phyloP scores from a whole-genome alignment of 495 filamentous ascomycete species.

The Astrothelium subdiscretum region DNA sequence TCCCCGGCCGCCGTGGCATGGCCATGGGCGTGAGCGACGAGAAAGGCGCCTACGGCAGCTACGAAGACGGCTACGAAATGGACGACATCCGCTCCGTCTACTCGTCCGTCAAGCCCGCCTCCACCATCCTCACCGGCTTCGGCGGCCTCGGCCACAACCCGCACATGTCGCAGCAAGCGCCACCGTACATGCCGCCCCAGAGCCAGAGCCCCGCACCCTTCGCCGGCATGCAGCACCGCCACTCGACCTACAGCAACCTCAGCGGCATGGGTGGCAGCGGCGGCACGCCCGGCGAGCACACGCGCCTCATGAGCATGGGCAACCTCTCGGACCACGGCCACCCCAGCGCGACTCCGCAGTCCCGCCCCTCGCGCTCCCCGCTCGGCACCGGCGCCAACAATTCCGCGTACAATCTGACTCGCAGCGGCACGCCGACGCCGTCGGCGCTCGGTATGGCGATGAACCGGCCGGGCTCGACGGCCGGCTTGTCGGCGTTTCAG shows the following conservation, averaged over 20 bases:
- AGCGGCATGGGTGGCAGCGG: slow-evolving; percentile 18
- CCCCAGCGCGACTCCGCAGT: slow-evolving; percentile 35
- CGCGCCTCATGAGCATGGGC: slow-evolving; percentile 51
- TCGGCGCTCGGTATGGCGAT: slow-evolving; percentile 33
- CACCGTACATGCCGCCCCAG: slow-evolving; percentile 17
- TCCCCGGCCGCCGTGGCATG: slow-evolving; percentile 78
- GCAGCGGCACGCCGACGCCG: slow-evolving; percentile 32
- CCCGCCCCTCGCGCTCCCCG: slow-evolving; percentile 9
- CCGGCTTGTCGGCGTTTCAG: background rate
- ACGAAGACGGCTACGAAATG: slow-evolving; percentile 76
- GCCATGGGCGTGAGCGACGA: slow-evolving; percentile 44
- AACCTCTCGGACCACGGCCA: slow-evolving; percentile 46
- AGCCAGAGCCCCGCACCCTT: slow-evolving; percentile 14
- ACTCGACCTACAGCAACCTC: slow-evolving; percentile 28
- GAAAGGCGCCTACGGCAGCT: slow-evolving; percentile 35
- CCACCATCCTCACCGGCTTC: slow-evolving; percentile 82
- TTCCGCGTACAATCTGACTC: slow-evolving; percentile 46
- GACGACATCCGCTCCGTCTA: slow-evolving; percentile 96
- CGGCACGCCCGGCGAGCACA: slow-evolving; percentile 37
- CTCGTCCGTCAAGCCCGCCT: slow-evolving; percentile 87
- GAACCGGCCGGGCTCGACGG: background rate
- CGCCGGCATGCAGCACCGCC: slow-evolving; percentile 16
- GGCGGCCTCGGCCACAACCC: slow-evolving; percentile 65
- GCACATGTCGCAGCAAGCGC: slow-evolving; percentile 25
- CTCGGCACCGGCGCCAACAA: slow-evolving; percentile 34